These are phyloP conservation scores for Capniomyces stellatus DNA, from an alignment of 371 early-diverging fungal genomes.

Conservation along the genomic window DNA sequence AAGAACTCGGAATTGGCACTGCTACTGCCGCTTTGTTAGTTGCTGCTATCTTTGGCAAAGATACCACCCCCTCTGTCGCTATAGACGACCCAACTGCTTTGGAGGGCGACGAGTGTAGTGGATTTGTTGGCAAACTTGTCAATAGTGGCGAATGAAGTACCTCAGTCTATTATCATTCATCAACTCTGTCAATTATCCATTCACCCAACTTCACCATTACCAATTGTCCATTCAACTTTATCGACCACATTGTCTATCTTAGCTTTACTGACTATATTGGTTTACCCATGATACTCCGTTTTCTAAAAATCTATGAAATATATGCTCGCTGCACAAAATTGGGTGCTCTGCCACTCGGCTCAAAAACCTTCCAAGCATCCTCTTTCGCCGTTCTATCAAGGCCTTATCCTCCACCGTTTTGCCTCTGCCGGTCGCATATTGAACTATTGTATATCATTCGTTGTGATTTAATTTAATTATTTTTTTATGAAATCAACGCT, in stretches of 20 bases:
- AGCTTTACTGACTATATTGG: too few relatives aligned
- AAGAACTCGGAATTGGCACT: slow-evolving; percentile 40
- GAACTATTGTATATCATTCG: too few relatives aligned
- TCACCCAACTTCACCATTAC: too few relatives aligned
- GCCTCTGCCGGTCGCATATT: slow-evolving; percentile 62
- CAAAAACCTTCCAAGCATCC: slow-evolving; percentile 76
- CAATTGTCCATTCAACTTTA: too few relatives aligned
- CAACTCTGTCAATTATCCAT: not conserved
- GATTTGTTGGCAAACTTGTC: slow-evolving; percentile 41
- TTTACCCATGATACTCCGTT: slow-evolving; percentile 17
- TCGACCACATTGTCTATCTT: too few relatives aligned
- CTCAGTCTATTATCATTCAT: slow-evolving; percentile 35
- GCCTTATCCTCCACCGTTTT: slow-evolving; percentile 70
- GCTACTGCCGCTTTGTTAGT: slow-evolving; percentile 15
- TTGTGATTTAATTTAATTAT: not conserved
- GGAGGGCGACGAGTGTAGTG: slow-evolving; percentile 28
- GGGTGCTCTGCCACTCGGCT: slow-evolving; percentile 67
- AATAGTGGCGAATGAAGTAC: slow-evolving; percentile 43
- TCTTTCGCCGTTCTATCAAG: slow-evolving; percentile 71
- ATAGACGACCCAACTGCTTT: slow-evolving; percentile 15
- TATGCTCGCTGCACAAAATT: slow-evolving; percentile 58
- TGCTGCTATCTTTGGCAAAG: slow-evolving; percentile 20
- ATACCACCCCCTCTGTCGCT: slow-evolving; percentile 8
- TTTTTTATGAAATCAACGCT: not conserved
- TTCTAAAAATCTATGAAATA: slow-evolving; percentile 78